These are phyloP conservation scores for Phytopythium helicoides DNA, from an alignment of 352 stramenopile genomes.

Conservation along the genomic window DNA sequence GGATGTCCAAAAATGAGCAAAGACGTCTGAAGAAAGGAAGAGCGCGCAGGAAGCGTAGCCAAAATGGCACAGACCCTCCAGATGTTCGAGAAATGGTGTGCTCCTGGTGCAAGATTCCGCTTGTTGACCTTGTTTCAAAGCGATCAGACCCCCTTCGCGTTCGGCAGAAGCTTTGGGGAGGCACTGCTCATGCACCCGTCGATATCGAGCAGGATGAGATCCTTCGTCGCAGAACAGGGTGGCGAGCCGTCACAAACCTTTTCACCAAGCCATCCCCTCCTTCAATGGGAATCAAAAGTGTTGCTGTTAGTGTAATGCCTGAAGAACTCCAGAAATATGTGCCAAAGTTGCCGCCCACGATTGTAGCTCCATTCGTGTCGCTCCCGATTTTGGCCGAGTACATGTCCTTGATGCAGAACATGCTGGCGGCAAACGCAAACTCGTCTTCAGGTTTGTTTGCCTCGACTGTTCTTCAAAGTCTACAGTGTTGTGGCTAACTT, in stretches of 20 bases:
- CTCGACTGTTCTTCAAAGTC: neutral
- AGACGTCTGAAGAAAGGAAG: slow-evolving; percentile 11
- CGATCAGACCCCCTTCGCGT: slow-evolving; percentile 41
- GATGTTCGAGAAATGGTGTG: slow-evolving; percentile 63
- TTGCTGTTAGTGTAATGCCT: slow-evolving; percentile 36
- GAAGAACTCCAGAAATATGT: slow-evolving; percentile 53
- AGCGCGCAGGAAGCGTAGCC: neutral
- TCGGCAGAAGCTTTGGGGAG: slow-evolving; percentile 63
- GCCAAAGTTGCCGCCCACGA: slow-evolving; percentile 59
- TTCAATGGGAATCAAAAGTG: slow-evolving; percentile 67
- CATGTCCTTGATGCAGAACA: slow-evolving; percentile 63
- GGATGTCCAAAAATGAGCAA: slow-evolving; percentile 21
- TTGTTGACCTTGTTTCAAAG: slow-evolving; percentile 48
- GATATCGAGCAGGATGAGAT: slow-evolving; percentile 79
- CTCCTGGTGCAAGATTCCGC: slow-evolving; percentile 77
- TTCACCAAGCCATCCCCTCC: slow-evolving; percentile 55
- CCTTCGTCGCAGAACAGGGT: slow-evolving; percentile 57
- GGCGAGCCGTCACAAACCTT: slow-evolving; percentile 67
- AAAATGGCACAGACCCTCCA: neutral
- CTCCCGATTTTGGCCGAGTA: slow-evolving; percentile 72
- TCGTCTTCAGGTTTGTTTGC: slow-evolving; percentile 35
- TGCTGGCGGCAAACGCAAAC: slow-evolving; percentile 34
- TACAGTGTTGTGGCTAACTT: neutral
- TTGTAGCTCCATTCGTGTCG: slow-evolving; percentile 62
- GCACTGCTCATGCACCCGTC: slow-evolving; percentile 55